Evolutionary conservation across 441 rosid species (phyloP), one percentile per base, ranked within the genome.

Genomic region (Euphorbia schlechtendalii): DNA sequence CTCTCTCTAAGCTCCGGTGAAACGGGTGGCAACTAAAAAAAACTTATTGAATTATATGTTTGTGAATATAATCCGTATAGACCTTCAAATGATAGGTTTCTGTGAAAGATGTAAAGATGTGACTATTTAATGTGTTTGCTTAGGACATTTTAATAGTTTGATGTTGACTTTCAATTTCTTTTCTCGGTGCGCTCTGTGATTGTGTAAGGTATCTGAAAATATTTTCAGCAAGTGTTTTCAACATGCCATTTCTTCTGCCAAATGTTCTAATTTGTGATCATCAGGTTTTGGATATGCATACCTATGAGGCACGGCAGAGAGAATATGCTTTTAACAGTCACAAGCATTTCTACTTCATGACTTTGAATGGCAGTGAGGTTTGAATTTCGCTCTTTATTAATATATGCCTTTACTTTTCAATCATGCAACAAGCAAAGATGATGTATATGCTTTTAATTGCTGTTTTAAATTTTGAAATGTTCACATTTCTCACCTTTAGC

Each of bases 321-420:
- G 88, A 94, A 67, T 94, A 94, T 84, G 99, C 98, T 59, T 80
- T 81, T 45, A 84, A 74, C 81, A 88, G 96, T 74, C 98, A 94
- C 76, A 94, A 87, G 81, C 99, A 94, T 86, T 94, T 91, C 82
- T 94, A 94, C 82, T 94, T 94, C 81, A 94, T 94, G 99, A 91
- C 99, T 27, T 78, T 94, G 76, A 86, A 89, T 74, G 96, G 96
- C 74, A 89, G 91, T 65, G 99, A 94, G 99, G 99, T 94, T 73
- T 67, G 83, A 36, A 63, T 71, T 11, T 65, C n/a, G 17, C 14
- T 49, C 25, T 63, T n/a, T 61, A 17, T 53, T 20, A 18, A 43
- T 55, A 32, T 5, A 27, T 59, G 45, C 51, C 49, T 61, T 71
- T 64, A 52, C n/a, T n/a, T n/a, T n/a, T n/a, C n/a, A n/a, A n/a